Evolutionary conservation across 2,329 filamentous ascomycete species (phyloP).

Genomic region (Colletotrichum truncatum): DNA sequence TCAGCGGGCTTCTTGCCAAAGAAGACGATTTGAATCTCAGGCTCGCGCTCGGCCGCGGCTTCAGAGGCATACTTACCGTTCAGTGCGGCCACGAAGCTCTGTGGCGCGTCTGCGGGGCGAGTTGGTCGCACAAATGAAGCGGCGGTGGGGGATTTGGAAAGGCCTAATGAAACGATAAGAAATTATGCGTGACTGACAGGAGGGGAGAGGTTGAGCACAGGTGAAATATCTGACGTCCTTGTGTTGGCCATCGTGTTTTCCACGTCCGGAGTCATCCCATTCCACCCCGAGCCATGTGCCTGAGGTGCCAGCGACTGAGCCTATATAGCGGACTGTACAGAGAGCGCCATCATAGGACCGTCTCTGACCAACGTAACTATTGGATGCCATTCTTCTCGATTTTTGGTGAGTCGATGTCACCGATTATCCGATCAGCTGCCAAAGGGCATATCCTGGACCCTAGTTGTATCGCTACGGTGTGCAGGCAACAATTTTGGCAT

Average conservation of each 20-base stretch:
- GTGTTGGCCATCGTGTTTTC: slow-evolving; percentile 90
- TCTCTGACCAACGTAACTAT: slow-evolving; percentile 72
- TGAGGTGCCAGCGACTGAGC: slow-evolving; percentile 77
- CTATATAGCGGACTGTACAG: slow-evolving; percentile 88
- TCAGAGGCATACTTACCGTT: slow-evolving; percentile 84
- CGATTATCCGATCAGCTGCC: not conserved
- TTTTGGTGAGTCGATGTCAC: not conserved
- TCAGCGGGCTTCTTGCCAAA: slow-evolving; percentile 83
- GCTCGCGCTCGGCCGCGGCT: slow-evolving; percentile 39
- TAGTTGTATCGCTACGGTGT: not conserved
- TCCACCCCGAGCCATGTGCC: slow-evolving; percentile 93
- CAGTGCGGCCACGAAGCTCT: slow-evolving; percentile 82
- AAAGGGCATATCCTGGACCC: not conserved
- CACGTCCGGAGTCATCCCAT: slow-evolving; percentile 89
- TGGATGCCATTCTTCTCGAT: slow-evolving; percentile 46
- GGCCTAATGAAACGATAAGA: slow-evolving; percentile 50
- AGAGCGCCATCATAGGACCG: slow-evolving; percentile 80
- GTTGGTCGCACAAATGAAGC: slow-evolving; percentile 89
- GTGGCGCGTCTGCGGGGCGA: slow-evolving; percentile 72
- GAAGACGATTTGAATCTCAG: slow-evolving; percentile 64
- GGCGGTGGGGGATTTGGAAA: slow-evolving; percentile 71
- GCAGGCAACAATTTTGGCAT: not conserved
- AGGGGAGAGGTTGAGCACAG: slow-evolving; percentile 62
- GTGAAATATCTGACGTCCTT: slow-evolving; percentile 82
- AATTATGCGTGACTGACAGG: slow-evolving; percentile 12